Conservation (phyloP, 108 stramenopile genomes). For the Cyclotella baltica region DNA sequence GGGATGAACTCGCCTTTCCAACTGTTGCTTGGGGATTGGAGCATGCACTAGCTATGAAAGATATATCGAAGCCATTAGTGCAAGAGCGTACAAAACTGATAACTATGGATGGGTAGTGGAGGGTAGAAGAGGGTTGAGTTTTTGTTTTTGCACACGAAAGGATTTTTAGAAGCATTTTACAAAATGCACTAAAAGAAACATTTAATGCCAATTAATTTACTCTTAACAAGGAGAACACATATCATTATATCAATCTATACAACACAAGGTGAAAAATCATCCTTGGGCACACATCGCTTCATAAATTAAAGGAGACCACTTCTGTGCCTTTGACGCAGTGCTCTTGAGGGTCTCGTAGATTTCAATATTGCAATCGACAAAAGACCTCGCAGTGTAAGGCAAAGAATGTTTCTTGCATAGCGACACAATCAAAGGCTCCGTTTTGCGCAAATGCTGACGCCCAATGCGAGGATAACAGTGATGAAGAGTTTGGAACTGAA, state of each 20-base stretch:
- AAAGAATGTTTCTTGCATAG: constrained; percentile 84
- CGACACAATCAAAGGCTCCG: constrained; percentile 61
- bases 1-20: constrained; percentile 52
- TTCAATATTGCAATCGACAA: constrained; percentile 66
- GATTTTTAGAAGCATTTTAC: too few species aligned
- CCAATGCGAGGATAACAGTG: constrained; percentile 93
- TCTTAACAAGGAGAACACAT: neutral
- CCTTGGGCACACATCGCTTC: constrained; percentile 59
- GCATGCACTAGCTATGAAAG: constrained; percentile 36
- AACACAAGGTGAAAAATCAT: constrained; percentile 5
- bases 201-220: neutral
- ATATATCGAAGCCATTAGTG: constrained; percentile 29
- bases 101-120: constrained; percentile 42
- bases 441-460: constrained; percentile 83
- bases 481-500: constrained; percentile 94
- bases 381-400: constrained; percentile 65
- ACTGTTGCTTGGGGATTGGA: constrained; percentile 45
- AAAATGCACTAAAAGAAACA: too few species aligned
- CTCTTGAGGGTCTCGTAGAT: constrained; percentile 39
- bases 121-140: constrained; percentile 27
- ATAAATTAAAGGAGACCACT: constrained; percentile 59
- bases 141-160: too few species aligned
- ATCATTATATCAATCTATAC: neutral
- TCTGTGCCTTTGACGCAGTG: constrained; percentile 28
- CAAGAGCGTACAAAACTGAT: constrained; percentile 47